Evolutionary conservation across 1,284 basidiomycete genomes (phyloP).

Genomic region (Golubevia pallescens): DNA sequence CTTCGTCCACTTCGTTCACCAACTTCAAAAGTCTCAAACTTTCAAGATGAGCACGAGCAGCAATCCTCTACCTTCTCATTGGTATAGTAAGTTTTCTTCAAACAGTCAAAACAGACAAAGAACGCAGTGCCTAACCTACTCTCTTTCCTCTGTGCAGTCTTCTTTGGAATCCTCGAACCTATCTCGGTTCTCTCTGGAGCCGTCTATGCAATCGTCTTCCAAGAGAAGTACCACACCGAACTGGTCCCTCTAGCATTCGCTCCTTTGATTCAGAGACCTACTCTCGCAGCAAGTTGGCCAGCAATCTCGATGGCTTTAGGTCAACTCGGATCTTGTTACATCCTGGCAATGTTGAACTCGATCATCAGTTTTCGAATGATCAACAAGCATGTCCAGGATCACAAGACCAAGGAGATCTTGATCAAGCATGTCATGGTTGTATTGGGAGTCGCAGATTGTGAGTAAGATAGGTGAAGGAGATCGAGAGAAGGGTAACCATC

Average conservation of each 20-base stretch:
- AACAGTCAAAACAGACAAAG: too few relatives aligned
- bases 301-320: conserved; percentile 32
- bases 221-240: conserved; percentile 31
- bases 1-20: too few relatives aligned
- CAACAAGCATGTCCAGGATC: conserved; percentile 12
- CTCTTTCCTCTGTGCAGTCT: conserved; percentile 4
- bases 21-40: too few relatives aligned
- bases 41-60: too few relatives aligned
- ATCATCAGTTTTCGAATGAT: conserved; percentile 22
- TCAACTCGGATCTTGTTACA: conserved; percentile 45
- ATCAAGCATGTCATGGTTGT: conserved; percentile 35
- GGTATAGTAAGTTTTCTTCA: too few relatives aligned
- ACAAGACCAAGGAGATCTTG: conserved; percentile 19
- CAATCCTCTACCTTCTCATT: too few relatives aligned
- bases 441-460: conserved; percentile 42
- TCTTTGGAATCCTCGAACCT: conserved; percentile 49
- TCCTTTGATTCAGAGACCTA: background rate
- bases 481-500: too few relatives aligned
- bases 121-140: background rate
- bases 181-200: conserved; percentile 32
- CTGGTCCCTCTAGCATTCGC: conserved; percentile 19
- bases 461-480: conserved; percentile 6
- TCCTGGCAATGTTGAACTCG: conserved; percentile 47
- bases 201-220: conserved; percentile 24
- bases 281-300: background rate